phyloP scores from a whole-genome alignment of 108 stramenopile genomes.

The Mayamaea pseudoterrestris region DNA sequence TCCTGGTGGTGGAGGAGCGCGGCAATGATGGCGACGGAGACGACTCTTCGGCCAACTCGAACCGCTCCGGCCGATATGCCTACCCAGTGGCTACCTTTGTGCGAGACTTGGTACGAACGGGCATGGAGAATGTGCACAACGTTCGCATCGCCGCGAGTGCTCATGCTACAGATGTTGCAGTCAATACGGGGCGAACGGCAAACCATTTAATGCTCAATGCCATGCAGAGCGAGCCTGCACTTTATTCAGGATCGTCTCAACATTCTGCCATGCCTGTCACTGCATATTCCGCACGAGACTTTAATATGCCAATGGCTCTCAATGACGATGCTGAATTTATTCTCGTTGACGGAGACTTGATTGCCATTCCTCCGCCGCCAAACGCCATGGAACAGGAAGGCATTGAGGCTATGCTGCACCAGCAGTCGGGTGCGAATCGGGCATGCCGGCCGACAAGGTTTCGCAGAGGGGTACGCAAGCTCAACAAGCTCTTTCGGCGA shows the following conservation, averaged over 20 bases:
- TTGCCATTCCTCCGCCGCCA: conserved; percentile 14
- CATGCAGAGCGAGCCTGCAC: no score
- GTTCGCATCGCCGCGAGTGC: not conserved
- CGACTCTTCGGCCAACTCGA: not conserved
- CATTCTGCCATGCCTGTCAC: no score
- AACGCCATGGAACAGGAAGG: conserved; percentile 7
- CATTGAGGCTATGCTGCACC: no score
- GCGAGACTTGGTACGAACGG: conserved; percentile 24
- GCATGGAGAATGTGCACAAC: conserved; percentile 10
- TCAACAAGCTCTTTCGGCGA: conserved; percentile 1
- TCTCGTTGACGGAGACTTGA: conserved; percentile 33
- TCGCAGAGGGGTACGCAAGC: conserved; percentile 1
- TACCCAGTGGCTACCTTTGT: conserved; percentile 47
- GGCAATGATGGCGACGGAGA: no score
- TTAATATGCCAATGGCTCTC: no score
- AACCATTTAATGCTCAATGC: no score
- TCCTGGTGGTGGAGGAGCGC: no score
- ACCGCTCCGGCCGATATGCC: not conserved
- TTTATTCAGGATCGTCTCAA: no score
- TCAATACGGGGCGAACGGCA: no score
- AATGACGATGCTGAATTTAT: conserved; percentile 18
- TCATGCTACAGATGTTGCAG: not conserved
- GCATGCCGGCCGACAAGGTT: not conserved
- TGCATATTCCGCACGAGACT: no score
- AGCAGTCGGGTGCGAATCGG: not conserved